phyloP scores from a whole-genome alignment of 352 stramenopile species.

The Phytopythium ostracodes region DNA sequence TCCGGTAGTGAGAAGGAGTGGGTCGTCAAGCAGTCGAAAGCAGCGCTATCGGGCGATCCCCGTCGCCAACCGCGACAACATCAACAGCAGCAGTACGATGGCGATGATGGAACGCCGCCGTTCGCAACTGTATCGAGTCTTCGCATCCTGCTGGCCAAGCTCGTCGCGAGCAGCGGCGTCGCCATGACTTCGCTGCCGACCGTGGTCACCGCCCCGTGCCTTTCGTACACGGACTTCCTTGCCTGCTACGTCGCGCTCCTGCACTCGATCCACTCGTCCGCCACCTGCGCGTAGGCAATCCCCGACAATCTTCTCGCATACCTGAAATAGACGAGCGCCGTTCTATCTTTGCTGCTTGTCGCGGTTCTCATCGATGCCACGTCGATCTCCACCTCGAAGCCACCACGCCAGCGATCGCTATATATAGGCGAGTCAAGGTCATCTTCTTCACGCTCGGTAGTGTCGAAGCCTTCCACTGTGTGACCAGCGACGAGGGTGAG shows the following conservation, averaged over 20 bases:
- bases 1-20: conserved; percentile 13
- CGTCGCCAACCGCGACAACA: not conserved
- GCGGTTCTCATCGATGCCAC: not conserved
- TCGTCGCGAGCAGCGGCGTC: conserved; percentile 32
- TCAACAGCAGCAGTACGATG: not conserved
- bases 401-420: not conserved
- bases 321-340: not conserved
- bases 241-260: conserved; percentile 51
- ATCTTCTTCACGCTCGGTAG: not conserved
- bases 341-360: not conserved
- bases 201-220: conserved; percentile 27
- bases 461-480: not conserved
- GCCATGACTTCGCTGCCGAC: conserved; percentile 23
- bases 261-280: conserved; percentile 14
- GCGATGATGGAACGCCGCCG: not conserved
- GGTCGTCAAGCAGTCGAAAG: conserved; percentile 7
- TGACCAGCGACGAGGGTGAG: not conserved
- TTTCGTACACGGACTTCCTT: conserved; percentile 71
- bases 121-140: conserved; percentile 25
- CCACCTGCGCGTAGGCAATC: not conserved
- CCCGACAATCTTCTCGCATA: not conserved
- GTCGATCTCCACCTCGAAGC: not conserved
- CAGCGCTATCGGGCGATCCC: not conserved
- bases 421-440: not conserved
- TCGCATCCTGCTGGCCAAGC: conserved; percentile 31